These are phyloP conservation scores for Hypoxylon sp. DNA, from an alignment of 2,329 filamentous ascomycete species.

Conservation along the genomic window DNA sequence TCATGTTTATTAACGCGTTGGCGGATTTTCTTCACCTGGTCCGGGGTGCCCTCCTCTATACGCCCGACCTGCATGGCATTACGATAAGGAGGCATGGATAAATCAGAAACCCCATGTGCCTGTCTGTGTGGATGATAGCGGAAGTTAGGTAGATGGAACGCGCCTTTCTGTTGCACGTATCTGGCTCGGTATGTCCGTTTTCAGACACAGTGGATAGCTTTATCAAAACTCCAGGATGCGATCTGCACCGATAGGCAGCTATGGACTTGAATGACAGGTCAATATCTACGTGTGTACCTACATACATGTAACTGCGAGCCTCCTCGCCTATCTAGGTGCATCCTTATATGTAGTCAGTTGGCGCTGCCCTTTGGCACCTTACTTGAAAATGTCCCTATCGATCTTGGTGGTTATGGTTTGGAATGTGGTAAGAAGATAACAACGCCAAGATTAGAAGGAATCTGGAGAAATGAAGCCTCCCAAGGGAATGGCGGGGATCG, in stretches of 20 bases:
- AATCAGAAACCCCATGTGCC: constrained; percentile 46
- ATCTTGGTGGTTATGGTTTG: too few species aligned
- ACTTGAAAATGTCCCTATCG: too few species aligned
- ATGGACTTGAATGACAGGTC: background rate
- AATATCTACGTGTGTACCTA: too few species aligned
- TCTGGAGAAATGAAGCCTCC: background rate
- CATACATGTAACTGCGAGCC: too few species aligned
- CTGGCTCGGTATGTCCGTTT: constrained; percentile 34
- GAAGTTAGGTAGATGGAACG: constrained; percentile 5
- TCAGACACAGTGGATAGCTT: constrained; percentile 18
- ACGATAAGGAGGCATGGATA: constrained; percentile 40
- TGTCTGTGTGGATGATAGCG: constrained; percentile 26
- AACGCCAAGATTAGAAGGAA: constrained; percentile 7
- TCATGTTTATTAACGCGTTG: too few species aligned
- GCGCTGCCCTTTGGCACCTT: background rate
- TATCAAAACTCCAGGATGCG: constrained; percentile 5
- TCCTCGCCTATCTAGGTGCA: too few species aligned
- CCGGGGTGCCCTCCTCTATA: constrained; percentile 31
- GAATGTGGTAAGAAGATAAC: background rate
- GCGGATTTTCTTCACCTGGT: too few species aligned
- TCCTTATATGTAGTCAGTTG: background rate
- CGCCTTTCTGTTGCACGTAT: constrained; percentile 7
- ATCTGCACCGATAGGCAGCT: background rate
- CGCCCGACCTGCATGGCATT: constrained; percentile 28
- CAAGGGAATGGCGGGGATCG: constrained; percentile 1